A percentile compares a stretch with the other conserved stretches of the same genome.
These are phyloP conservation scores for Trypanosoma lewisi DNA, from an alignment of 208 protist species.

Conservation along the genomic window DNA sequence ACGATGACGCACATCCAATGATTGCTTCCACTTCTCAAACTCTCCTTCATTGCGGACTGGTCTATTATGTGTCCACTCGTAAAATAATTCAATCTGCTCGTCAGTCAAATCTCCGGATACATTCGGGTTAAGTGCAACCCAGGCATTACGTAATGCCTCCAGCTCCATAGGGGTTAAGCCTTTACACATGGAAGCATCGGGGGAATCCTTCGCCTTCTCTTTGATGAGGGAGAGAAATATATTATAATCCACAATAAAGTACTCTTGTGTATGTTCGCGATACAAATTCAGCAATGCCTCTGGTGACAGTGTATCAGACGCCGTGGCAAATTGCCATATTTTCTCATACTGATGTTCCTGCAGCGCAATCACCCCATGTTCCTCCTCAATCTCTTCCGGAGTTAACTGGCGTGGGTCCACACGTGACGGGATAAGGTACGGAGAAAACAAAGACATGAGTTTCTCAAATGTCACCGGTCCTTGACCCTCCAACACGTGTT, in stretches of 20 bases:
- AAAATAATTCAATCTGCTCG: conserved; percentile 43
- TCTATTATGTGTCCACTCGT: conserved; percentile 43
- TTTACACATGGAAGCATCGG: conserved; percentile 24
- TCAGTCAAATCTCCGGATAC: conserved; percentile 39
- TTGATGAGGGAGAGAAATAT: conserved; percentile 28
- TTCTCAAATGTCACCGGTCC: conserved; percentile 41
- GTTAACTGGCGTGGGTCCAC: conserved; percentile 39
- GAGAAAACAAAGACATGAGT: conserved; percentile 58
- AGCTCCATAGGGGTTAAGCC: conserved; percentile 34
- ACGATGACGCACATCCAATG: conserved; percentile 29
- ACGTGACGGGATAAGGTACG: conserved; percentile 23
- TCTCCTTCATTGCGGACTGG: conserved; percentile 13
- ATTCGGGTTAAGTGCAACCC: conserved; percentile 45
- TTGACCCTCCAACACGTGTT: conserved; percentile 5
- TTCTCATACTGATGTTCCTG: conserved; percentile 33
- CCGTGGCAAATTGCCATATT: conserved; percentile 26
- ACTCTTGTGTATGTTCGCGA: conserved; percentile 22
- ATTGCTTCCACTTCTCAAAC: conserved; percentile 37
- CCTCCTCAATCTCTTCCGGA: conserved; percentile 22
- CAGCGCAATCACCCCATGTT: conserved; percentile 19
- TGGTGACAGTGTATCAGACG: conserved; percentile 51
- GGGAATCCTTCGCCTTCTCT: conserved; percentile 16
- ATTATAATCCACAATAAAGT: conserved; percentile 22
- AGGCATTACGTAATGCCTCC: conserved; percentile 48
- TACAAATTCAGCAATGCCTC: conserved; percentile 35